These are phyloP conservation scores for Solioccasus polychromus DNA, from an alignment of 768 basidiomycete genomes.

Conservation along the genomic window DNA sequence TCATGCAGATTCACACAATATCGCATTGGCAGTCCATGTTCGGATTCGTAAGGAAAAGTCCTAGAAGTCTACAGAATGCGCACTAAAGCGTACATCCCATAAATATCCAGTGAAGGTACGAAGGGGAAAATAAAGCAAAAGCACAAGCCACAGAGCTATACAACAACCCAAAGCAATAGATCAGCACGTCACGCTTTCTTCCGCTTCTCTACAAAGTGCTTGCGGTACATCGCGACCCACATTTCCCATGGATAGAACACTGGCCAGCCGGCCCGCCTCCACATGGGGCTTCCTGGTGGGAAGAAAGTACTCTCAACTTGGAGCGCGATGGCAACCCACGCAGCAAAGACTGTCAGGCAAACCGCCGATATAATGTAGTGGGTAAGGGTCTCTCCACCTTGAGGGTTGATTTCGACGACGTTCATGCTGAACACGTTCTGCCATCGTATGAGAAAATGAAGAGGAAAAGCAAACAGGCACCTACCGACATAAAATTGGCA, in stretches of 20 bases:
- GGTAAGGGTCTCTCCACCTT: conserved; percentile 25
- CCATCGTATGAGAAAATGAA: conserved; percentile 1
- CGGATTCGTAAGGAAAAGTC: no score
- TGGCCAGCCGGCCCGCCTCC: conserved; percentile 25
- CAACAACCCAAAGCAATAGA: neutral
- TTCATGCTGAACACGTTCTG: conserved; percentile 61
- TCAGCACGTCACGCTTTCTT: conserved; percentile 7
- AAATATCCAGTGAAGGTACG: no score
- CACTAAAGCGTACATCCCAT: no score
- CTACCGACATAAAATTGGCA: conserved; percentile 41
- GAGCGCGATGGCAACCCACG: conserved; percentile 57
- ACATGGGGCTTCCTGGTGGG: conserved; percentile 7
- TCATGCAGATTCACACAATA: no score
- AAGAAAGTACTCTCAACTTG: conserved; percentile 35
- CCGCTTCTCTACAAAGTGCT: neutral
- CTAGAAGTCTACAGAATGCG: no score
- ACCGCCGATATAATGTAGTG: conserved; percentile 43
- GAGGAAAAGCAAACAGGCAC: neutral
- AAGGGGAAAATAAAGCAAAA: neutral
- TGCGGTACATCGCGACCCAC: neutral
- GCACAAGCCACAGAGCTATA: no score
- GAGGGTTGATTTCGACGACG: conserved; percentile 39
- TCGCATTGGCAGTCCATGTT: no score
- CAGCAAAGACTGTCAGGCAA: conserved; percentile 45
- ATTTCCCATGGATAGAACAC: conserved; percentile 1